These are phyloP conservation scores for Penicillium odoratum DNA, from an alignment of 495 filamentous ascomycete genomes.

Conservation along the genomic window DNA sequence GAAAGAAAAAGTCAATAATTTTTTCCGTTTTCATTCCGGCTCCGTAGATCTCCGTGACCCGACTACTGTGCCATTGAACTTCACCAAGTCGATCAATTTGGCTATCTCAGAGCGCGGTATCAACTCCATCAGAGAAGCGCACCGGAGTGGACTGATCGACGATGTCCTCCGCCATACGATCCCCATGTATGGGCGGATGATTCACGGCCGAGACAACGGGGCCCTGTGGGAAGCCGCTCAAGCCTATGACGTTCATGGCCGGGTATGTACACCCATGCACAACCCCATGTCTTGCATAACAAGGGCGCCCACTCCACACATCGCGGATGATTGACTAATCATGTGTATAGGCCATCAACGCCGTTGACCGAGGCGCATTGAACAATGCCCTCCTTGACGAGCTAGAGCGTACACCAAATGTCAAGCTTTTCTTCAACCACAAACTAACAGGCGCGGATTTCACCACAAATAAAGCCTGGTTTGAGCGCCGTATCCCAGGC, in stretches of 20 bases:
- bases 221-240: constrained; percentile 75
- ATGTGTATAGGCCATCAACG: constrained; percentile 52
- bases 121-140: constrained; percentile 72
- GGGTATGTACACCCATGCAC: constrained; percentile 51
- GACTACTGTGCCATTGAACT: constrained; percentile 83
- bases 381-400: constrained; percentile 87
- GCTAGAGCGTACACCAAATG: constrained; percentile 78
- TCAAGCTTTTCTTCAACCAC: constrained; percentile 87
- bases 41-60: constrained; percentile 79
- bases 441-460: constrained; percentile 90
- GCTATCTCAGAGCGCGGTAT: constrained; percentile 94
- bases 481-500: constrained; percentile 57
- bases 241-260: constrained; percentile 85
- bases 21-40: constrained; percentile 5
- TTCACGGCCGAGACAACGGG: constrained; percentile 73
- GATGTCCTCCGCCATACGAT: constrained; percentile 74
- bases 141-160: constrained; percentile 63
- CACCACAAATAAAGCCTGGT: constrained; percentile 76
- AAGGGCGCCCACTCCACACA: constrained; percentile 3
- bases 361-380: constrained; percentile 74
- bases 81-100: constrained; percentile 96
- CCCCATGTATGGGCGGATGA: constrained; percentile 97
- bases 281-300: constrained; percentile 1
- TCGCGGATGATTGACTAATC: constrained; percentile 1
- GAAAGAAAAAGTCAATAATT: constrained; percentile 14